Base-by-base conservation (phyloP, 345 rosid genomes). In the Camelina hispida region DNA sequence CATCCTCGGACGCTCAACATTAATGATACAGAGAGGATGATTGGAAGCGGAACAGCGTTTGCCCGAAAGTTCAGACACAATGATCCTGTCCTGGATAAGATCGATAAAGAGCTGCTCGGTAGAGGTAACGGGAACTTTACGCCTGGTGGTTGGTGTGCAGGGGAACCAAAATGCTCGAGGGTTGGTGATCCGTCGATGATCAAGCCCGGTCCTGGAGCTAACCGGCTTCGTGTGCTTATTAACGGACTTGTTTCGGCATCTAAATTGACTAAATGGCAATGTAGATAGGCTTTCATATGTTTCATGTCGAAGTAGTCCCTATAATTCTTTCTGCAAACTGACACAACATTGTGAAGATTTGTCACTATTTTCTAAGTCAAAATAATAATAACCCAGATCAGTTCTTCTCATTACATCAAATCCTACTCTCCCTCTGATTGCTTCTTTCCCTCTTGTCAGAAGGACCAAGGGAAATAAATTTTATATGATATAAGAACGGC, bases 131-230 rank as follows among this genome's bases (percentile, higher is more conserved):
- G 83, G 5, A 77, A 79, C 69, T 90, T 96, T 78, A 91, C 98
- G 13, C 96, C 99, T 4, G 99, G 99, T 48, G 96, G 91, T 56
- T 96, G 99, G 99, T 96, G 98, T 76, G 81, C 91, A 4, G 96
- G 89, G 30, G 69, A 81, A 38, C 89, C 91, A 0, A 76, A 75
- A 75, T 96, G 99, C 72, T 85, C 93, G 0, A 75, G 77, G 38
- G 88, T 93, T 73, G 96, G 96, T 25, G 83, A 93, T 77, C 78
- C 65, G 0, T 76, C 81, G 40, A 84, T 78, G 62, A 84, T 96
- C 60, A 84, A 76, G 46, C 97, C 98, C 0, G 89, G 98, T 56
- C 94, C 89, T 15, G 97, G 98, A 80, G 91, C 97, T 62, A 73
- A 73, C 64, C 81, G 96, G 81, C 85, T 93, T 55, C 70, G 56